phyloP scores from a whole-genome alignment of 2,329 filamentous ascomycete species.

The Sphaerulina populicola region DNA sequence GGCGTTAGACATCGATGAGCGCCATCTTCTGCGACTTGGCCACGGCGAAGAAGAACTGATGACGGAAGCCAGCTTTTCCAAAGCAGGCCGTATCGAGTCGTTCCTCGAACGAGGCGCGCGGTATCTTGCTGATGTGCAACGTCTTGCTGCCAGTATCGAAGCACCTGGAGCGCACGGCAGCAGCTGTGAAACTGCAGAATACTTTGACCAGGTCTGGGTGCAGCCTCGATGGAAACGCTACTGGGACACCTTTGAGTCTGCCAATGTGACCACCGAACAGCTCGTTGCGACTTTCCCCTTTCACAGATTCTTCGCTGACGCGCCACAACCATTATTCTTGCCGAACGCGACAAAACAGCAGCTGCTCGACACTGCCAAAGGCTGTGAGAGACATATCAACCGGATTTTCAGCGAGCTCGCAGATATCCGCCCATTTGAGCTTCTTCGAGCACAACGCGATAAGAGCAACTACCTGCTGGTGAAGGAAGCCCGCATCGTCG shows the following conservation, averaged over 20 bases:
- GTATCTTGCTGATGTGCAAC: constrained; percentile 74
- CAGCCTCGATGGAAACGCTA: constrained; percentile 84
- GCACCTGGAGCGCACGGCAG: constrained; percentile 91
- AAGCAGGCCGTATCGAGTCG: constrained; percentile 87
- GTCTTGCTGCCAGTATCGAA: constrained; percentile 72
- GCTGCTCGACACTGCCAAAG: constrained; percentile 67
- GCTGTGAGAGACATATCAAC: constrained; percentile 79
- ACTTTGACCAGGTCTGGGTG: constrained; percentile 90
- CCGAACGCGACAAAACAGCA: constrained; percentile 54
- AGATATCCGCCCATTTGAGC: constrained; percentile 91
- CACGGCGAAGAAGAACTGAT: constrained; percentile 93
- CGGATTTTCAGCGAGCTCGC: constrained; percentile 88
- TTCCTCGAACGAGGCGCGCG: constrained; percentile 80
- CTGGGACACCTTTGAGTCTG: constrained; percentile 52
- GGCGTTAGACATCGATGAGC: constrained; percentile 89
- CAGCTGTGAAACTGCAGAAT: constrained; percentile 92
- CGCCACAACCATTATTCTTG: constrained; percentile 78
- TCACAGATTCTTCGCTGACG: constrained; percentile 74
- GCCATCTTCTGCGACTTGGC: constrained; percentile 82
- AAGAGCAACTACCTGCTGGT: constrained; percentile 93
- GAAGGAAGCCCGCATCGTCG: constrained; percentile 93
- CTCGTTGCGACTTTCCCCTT: constrained; percentile 77
- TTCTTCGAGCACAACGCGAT: constrained; percentile 76
- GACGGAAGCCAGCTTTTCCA: constrained; percentile 80
- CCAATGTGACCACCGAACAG: constrained; percentile 45